Base-by-base conservation (phyloP, 257 asterid species). In the Nyctanthes arbortristis region DNA sequence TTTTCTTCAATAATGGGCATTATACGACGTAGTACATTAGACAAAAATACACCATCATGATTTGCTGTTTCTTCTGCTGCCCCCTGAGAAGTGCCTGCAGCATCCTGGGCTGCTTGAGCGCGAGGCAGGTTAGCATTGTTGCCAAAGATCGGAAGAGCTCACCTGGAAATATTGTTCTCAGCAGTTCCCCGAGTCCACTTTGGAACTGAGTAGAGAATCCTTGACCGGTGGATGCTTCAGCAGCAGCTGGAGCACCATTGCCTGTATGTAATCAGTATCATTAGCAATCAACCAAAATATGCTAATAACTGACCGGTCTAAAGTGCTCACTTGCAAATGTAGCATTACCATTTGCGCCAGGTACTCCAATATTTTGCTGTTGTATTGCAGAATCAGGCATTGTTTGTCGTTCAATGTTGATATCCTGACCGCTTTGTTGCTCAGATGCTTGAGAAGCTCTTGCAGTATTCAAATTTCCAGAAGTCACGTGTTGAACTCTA, bases 1-100 rank as follows among this genome's bases (percentile, higher is more conserved):
- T 75, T 74, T 77, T 83, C 87, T 28, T 94, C 75, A 73, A 92
- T 77, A 28, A 88, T 57, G 52, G 98, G 98, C 87, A 90, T 78
- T 58, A 92, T 76, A 67, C 87, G 91, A 34, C 84, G 97, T 24
- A 90, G 82, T 35, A 90, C 58, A 72, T 82, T 84, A 0, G 98
- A 90, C 34, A 92, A 79, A 37, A 80, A 5, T 29, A 79, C 47
- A 68, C 95, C 98, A 66, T 89, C 91, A 22, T 85, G 89, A 36
- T 80, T 83, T 62, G 69, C 87, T n/a, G 77, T 63, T 49, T 84
- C 55, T 56, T 74, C 74, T 29, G 81, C 73, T 63, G 62, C 83
- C 55, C 64, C 83, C 73, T 65, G 82, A 40, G 89, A 70, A 85
- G 28, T 74, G 14, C 72, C 80, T n/a, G n/a, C n/a, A 59, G 35